Base-by-base conservation (phyloP, 257 asterid genomes). In the Scutellaria baicalensis region DNA sequence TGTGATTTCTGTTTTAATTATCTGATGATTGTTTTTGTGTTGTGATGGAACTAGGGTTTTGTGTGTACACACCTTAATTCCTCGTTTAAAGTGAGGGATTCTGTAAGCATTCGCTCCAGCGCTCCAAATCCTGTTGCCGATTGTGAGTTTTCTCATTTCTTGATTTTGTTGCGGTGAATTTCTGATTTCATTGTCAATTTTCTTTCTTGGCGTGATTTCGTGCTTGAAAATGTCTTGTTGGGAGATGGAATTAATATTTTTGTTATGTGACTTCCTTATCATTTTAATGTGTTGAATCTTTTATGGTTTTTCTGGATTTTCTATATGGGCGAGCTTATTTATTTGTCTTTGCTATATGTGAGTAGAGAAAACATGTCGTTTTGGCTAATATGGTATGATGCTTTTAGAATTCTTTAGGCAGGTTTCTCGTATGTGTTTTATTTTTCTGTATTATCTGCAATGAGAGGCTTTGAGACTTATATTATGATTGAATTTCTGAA, bases 41-140 rank as follows among this genome's bases (percentile, higher is more conserved):
- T 83, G 76, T 75, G 73, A 76, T 83, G 83, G 74, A 80, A 74
- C 66, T 77, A 83, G 88, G 83, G 80, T 75, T 83, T 62, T 59
- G 60, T 74, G 35, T 74, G 67, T 56, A 55, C 79, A 66, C 75
- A 65, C 63, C 71, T 71, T 63, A 70, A 69, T 69, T 77, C 80
- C 59, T 76, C 75, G 68, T 73, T 17, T 67, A 65, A 72, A 69
- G 71, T 69, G 74, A 70, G 82, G 74, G 59, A 49, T 66, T 49
- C 51, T 31, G 9, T 60, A 36, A n/a, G 72, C 56, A 35, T 38
- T 47, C 70, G 61, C 54, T 72, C 18, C 35, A 13, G 21, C 44
- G 50, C 74, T 59, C 45, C 62, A 14, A 70, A 58, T 73, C 55
- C 65, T 17, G 11, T 8, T 33, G 9, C 60, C 61, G 17, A 45